A percentile compares a stretch with the other conserved stretches of the same genome.
These are phyloP conservation scores for Encephalitozoon romaleae DNA, from an alignment of 371 early-diverging fungal genomes.

Conservation along the genomic window DNA sequence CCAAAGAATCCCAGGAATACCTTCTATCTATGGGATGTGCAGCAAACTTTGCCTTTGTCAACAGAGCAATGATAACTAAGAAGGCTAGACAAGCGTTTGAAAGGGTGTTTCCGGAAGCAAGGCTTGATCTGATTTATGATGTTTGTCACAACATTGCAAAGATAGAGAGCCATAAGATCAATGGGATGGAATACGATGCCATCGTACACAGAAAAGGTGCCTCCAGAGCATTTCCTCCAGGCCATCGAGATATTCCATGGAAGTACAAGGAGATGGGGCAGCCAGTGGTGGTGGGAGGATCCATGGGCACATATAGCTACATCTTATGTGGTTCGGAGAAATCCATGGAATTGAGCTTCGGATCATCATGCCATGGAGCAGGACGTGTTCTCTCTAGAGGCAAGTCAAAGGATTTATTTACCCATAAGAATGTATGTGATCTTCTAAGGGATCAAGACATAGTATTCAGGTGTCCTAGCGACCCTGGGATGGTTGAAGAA, in stretches of 20 bases:
- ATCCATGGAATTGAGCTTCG: constrained; percentile 24
- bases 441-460: constrained; percentile 40
- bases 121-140: constrained; percentile 56
- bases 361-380: constrained; percentile 59
- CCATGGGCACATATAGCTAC: constrained; percentile 61
- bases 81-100: constrained; percentile 38
- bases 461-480: constrained; percentile 26
- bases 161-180: constrained; percentile 26
- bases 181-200: constrained; percentile 15
- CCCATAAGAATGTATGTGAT: constrained; percentile 20
- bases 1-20: constrained; percentile 48
- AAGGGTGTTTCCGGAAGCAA: constrained; percentile 10
- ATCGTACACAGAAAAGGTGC: constrained; percentile 60
- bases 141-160: constrained; percentile 57
- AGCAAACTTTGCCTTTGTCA: constrained; percentile 61
- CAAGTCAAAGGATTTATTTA: constrained; percentile 34
- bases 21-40: constrained; percentile 43
- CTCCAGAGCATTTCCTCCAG: constrained; percentile 32
- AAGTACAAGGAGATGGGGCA: constrained; percentile 21
- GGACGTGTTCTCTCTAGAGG: constrained; percentile 55
- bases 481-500: constrained; percentile 55
- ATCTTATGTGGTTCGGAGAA: constrained; percentile 44
- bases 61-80: constrained; percentile 54
- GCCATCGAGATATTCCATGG: constrained; percentile 11
- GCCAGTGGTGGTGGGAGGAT: constrained; percentile 59